Conservation (phyloP, 2,329 filamentous ascomycete species). For the Seiridium unicorne region DNA sequence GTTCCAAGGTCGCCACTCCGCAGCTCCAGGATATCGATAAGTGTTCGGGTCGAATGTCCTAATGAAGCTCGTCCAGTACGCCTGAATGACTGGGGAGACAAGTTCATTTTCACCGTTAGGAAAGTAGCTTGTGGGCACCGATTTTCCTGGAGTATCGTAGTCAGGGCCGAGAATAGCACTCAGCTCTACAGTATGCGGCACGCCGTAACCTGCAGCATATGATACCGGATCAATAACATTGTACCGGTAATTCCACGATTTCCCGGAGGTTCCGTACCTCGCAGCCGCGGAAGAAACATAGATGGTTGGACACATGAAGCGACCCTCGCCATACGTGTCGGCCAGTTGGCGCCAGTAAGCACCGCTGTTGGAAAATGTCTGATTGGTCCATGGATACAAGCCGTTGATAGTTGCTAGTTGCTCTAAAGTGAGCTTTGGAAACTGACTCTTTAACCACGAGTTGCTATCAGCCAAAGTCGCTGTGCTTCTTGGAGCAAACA, state of each 20-base stretch:
- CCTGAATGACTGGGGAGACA: neutral
- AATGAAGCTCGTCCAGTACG: neutral
- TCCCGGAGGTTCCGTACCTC: too few relatives aligned
- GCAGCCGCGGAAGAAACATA: too few relatives aligned
- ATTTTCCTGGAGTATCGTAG: neutral
- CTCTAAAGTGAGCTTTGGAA: neutral
- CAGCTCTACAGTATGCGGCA: conserved; percentile 46
- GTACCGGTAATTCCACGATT: conserved; percentile 38
- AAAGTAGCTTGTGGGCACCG: neutral
- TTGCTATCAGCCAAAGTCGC: neutral
- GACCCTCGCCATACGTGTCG: neutral
- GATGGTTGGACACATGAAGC: neutral
- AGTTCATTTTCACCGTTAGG: neutral
- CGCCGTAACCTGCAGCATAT: conserved; percentile 37
- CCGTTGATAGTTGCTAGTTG: neutral
- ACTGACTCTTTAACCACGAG: too few relatives aligned
- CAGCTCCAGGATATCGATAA: too few relatives aligned
- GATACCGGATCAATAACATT: conserved; percentile 41
- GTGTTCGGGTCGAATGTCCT: neutral
- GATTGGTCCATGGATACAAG: too few relatives aligned
- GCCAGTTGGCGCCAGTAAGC: neutral
- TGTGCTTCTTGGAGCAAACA: too few relatives aligned
- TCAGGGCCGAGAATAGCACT: conserved; percentile 48
- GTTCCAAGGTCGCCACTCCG: too few relatives aligned
- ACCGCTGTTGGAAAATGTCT: too few relatives aligned